These are phyloP conservation scores for Ustilago hordei DNA, from an alignment of 1,284 basidiomycete genomes.

Conservation along the genomic window DNA sequence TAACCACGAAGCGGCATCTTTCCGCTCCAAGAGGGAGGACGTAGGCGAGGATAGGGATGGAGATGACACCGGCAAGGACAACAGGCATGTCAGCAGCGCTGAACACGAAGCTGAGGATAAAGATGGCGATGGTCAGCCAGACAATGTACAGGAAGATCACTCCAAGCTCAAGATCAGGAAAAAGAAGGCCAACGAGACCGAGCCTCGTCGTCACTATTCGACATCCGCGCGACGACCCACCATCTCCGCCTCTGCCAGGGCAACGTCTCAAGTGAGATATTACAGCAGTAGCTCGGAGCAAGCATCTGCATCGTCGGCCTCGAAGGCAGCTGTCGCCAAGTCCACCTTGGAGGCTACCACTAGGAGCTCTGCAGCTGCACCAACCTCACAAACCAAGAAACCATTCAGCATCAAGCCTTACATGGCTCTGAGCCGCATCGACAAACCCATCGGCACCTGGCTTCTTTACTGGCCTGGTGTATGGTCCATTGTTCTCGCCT, in stretches of 20 bases:
- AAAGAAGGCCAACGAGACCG: slow-evolving; percentile 29
- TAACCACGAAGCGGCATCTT: slow-evolving; percentile 41
- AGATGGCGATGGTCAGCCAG: slow-evolving; percentile 52
- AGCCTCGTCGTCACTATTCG: slow-evolving; percentile 26
- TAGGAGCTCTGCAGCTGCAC: neutral
- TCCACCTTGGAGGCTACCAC: neutral
- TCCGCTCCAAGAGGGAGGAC: slow-evolving; percentile 20
- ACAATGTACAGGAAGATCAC: slow-evolving; percentile 37
- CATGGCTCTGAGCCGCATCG: slow-evolving; percentile 84
- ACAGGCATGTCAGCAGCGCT: neutral
- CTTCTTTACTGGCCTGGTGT: slow-evolving; percentile 90
- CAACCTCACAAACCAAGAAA: slow-evolving; percentile 8
- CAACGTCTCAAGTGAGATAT: neutral
- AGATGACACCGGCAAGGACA: slow-evolving; percentile 26
- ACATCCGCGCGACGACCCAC: slow-evolving; percentile 11
- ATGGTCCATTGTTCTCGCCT: slow-evolving; percentile 67
- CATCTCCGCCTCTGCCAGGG: neutral
- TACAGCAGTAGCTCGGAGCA: slow-evolving; percentile 19
- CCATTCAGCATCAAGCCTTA: slow-evolving; percentile 75
- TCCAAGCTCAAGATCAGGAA: slow-evolving; percentile 40
- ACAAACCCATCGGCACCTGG: slow-evolving; percentile 94
- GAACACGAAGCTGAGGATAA: slow-evolving; percentile 49
- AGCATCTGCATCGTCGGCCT: neutral
- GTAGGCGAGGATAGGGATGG: slow-evolving; percentile 22
- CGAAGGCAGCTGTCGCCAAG: neutral